Evolutionary conservation across 106 monocot species (phyloP).

Genomic region (Acorus gramineus): DNA sequence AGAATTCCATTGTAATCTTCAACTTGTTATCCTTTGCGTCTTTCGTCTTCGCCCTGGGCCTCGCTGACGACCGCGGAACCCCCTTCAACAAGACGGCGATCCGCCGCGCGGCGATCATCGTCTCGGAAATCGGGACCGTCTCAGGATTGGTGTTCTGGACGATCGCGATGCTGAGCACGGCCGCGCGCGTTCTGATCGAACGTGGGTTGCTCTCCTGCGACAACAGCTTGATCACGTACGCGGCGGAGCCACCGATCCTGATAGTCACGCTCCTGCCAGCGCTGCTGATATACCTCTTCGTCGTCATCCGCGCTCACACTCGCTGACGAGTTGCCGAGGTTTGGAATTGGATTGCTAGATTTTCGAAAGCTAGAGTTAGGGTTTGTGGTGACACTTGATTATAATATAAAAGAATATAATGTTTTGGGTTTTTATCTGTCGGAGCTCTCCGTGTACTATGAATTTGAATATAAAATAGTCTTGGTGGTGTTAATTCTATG

Average conservation of each 20-base stretch:
- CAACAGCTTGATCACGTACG: conserved; percentile 16
- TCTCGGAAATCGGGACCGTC: conserved; percentile 46
- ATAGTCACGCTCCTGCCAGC: conserved; percentile 40
- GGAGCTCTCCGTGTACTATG: no score
- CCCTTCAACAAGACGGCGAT: conserved; percentile 26
- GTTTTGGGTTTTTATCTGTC: no score
- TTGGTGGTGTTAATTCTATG: no score
- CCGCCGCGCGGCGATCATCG: conserved; percentile 44
- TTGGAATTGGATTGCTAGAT: no score
- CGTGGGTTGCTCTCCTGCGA: conserved; percentile 54
- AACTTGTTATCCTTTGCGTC: conserved; percentile 70
- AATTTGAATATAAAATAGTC: no score
- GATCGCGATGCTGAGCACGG: conserved; percentile 41
- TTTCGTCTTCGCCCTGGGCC: conserved; percentile 77
- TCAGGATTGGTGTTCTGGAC: conserved; percentile 57
- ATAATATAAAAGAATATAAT: no score
- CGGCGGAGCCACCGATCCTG: conserved; percentile 43
- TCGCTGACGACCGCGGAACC: conserved; percentile 22
- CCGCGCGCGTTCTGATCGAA: conserved; percentile 57
- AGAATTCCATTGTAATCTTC: conserved; percentile 51
- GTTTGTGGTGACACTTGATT: no score
- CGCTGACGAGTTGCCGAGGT: conserved; percentile 11
- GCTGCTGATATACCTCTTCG: conserved; percentile 50
- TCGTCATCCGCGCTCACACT: conserved; percentile 76
- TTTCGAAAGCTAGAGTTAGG: no score